Percentiles rank a stretch among this genome's conserved stretches.
Conservation (phyloP, 352 stramenopile genomes). For the Phytopythium chamaehyphon region DNA sequence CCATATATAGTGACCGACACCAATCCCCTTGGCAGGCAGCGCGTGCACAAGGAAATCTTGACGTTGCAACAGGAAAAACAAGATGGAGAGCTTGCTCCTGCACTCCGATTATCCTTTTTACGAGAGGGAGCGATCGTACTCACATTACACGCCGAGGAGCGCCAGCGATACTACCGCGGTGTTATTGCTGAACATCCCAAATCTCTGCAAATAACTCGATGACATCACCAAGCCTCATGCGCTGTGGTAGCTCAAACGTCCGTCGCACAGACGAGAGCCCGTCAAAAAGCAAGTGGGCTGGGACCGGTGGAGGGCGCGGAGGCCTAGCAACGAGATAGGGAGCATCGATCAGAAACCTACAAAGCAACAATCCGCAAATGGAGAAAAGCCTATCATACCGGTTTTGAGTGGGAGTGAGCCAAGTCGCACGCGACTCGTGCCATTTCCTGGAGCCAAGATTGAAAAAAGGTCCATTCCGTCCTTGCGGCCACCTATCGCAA, state of each 20-base stretch:
- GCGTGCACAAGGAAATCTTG: too few relatives aligned
- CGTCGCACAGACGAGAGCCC: conserved; percentile 81
- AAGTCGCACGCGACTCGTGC: conserved; percentile 66
- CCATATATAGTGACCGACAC: too few relatives aligned
- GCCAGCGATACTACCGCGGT: not conserved
- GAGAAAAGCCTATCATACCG: conserved; percentile 29
- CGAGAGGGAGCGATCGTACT: not conserved
- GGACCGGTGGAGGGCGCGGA: conserved; percentile 54
- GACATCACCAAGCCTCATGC: conserved; percentile 79
- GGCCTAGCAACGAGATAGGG: conserved; percentile 34
- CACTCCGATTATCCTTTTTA: conserved; percentile 1
- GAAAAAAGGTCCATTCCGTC: conserved; percentile 82
- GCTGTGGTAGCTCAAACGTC: conserved; percentile 84
- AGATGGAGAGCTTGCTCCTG: conserved; percentile 9
- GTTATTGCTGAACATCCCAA: conserved; percentile 84
- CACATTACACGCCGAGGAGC: not conserved
- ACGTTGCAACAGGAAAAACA: too few relatives aligned
- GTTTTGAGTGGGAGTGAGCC: conserved; percentile 66
- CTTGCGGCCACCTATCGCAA: conserved; percentile 66
- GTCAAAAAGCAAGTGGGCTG: conserved; percentile 76
- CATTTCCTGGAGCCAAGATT: conserved; percentile 77
- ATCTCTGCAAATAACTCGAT: conserved; percentile 88
- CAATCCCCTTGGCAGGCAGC: too few relatives aligned
- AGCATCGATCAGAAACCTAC: conserved; percentile 2
- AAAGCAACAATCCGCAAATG: not conserved